Base-by-base conservation (phyloP, 1,284 basidiomycete genomes). In the Trichosporon sp. region DNA sequence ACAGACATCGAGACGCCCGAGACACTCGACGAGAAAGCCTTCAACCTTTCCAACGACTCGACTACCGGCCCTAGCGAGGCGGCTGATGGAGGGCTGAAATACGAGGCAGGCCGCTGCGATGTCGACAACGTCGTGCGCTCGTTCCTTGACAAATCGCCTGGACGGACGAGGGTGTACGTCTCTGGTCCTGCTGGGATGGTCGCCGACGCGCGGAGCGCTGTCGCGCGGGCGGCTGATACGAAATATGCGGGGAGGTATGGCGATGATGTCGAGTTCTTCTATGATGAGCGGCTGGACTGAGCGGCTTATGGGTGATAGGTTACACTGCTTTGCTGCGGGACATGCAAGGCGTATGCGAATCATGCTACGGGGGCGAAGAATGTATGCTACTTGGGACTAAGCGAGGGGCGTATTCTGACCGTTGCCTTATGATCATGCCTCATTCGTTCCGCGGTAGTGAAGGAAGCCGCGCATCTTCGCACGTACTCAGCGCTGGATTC, bases 251-350 rank as follows among this genome's bases (percentile, higher is more conserved):
- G 58, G 14, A 70, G 70, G 6, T 69, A 69, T 1, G 65, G 61
- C 4, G 59, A 65, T n/a, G 64, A 66, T n/a, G 73, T 75, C 0
- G 56, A 68, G 52, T 56, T 75, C 23, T 60, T 73, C 14, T 69
- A 69, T 46, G 73, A 72, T 33, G 69, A 72, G 14, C 49, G 70
- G n/a, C 44, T 73, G 25, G 69, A 72, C 31, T 71, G n/a, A 65
- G 46, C 34, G 5, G 34, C 5, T 36, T 36, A 11, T 5, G 32
- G 11, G 32, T 6, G 32, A 32, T 5, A 32, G 32, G 32, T 6
- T 3, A 13, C 34, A 5, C 34, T 13, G 34, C 16, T 36, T 9
- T 36, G n/a, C n/a, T n/a, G n/a, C n/a, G n/a, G n/a, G n/a, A n/a
- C n/a, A n/a, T n/a, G n/a, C n/a, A n/a, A n/a, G n/a, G n/a, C n/a